Conservation (phyloP, 257 asterid species). For the Fraxinus excelsior region DNA sequence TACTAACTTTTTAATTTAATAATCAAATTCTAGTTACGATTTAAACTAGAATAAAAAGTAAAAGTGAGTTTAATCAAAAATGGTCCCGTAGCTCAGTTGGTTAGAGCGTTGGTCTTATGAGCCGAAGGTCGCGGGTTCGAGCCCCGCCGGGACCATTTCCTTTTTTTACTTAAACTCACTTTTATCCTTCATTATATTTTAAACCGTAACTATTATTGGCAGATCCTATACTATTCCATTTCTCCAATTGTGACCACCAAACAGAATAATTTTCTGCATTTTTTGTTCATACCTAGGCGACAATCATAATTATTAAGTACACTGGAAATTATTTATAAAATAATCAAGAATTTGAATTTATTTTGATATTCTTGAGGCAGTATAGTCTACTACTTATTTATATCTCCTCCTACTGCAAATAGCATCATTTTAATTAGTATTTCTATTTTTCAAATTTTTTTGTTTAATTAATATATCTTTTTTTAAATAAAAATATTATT, state of each 20-base stretch:
- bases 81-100: slow-evolving; percentile 54
- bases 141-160: slow-evolving; percentile 96
- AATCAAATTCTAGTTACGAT: no score
- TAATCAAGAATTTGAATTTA: not conserved
- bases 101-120: slow-evolving; percentile 96
- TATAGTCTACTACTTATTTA: no score
- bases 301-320: not conserved
- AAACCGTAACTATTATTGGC: not conserved
- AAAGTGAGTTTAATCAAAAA: no score
- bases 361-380: not conserved
- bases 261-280: not conserved
- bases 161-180: not conserved
- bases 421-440: no score
- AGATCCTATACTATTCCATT: not conserved
- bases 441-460: no score
- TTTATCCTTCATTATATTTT: not conserved
- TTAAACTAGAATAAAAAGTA: no score
- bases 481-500: no score
- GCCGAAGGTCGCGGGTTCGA: slow-evolving; percentile 99
- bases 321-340: not conserved
- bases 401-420: no score
- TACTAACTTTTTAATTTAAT: no score
- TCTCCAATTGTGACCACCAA: not conserved
- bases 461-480: no score
- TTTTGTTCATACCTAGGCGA: not conserved